These are phyloP conservation scores for Ceratocystis papillata DNA, from an alignment of 2,329 filamentous ascomycete species.

Conservation along the genomic window DNA sequence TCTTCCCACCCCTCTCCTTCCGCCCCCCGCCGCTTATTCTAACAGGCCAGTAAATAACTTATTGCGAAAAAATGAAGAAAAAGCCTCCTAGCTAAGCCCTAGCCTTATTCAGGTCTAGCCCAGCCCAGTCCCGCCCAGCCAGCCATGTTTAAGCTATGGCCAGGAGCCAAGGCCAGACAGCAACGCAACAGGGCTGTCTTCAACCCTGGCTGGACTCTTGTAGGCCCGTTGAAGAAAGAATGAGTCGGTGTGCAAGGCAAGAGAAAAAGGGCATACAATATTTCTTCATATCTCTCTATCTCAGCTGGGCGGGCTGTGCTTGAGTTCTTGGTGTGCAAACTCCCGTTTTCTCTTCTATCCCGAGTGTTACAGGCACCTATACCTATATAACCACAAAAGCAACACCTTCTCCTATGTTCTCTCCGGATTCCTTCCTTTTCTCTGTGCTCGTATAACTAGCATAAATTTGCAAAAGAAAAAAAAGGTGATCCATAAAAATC, in stretches of 20 bases:
- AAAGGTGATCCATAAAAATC: not conserved
- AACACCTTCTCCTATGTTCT: too few relatives aligned
- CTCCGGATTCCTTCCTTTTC: not conserved
- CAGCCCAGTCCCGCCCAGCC: slow-evolving; percentile 4
- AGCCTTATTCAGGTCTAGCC: slow-evolving; percentile 9
- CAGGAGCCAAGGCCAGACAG: not conserved
- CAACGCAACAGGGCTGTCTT: too few relatives aligned
- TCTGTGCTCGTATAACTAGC: not conserved
- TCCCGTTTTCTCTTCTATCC: not conserved
- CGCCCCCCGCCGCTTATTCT: not conserved
- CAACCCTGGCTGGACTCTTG: not conserved
- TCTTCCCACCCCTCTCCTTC: not conserved
- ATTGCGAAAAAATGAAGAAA: not conserved
- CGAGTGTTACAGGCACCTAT: too few relatives aligned
- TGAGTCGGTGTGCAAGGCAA: slow-evolving; percentile 8
- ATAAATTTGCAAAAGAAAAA: not conserved
- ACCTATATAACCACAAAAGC: too few relatives aligned
- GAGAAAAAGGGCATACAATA: not conserved
- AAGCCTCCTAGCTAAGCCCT: not conserved
- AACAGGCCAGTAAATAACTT: too few relatives aligned
- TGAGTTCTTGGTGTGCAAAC: not conserved
- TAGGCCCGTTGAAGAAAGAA: not conserved
- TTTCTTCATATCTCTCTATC: not conserved
- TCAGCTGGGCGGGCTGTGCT: not conserved
- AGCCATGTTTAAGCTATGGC: slow-evolving; percentile 6